A percentile compares a stretch with the other conserved stretches of the same genome.
Conservation (phyloP, 345 rosid species). For the Cardamine chenopodiifolia region DNA sequence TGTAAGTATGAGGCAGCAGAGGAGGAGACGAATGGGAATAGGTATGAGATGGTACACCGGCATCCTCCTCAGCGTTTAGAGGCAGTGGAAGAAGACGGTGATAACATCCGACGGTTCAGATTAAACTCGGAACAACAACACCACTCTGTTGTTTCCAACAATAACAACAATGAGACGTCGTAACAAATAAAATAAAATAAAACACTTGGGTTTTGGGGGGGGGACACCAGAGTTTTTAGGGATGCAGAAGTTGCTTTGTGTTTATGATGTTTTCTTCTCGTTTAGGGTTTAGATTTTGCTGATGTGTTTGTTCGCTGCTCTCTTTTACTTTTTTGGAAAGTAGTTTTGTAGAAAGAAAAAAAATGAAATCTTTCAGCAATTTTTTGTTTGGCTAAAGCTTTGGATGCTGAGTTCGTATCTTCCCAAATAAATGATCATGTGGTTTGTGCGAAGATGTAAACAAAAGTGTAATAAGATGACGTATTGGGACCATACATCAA, state of each 20-base stretch:
- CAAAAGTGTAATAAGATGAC: not conserved
- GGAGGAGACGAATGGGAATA: not conserved
- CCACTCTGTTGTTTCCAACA: not conserved
- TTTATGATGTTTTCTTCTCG: not conserved
- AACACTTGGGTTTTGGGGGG: not conserved
- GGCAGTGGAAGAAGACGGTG: not conserved
- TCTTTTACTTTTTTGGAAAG: not conserved
- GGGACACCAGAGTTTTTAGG: not conserved
- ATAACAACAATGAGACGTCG: not conserved
- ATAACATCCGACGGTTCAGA: not conserved
- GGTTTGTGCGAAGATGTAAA: not conserved
- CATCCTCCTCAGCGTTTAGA: not conserved
- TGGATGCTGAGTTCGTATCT: not conserved
- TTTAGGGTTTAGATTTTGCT: not conserved
- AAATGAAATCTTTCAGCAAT: not conserved
- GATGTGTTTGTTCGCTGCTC: not conserved
- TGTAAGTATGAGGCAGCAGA: not conserved
- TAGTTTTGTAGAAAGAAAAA: not conserved
- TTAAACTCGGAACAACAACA: not conserved
- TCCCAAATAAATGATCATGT: not conserved
- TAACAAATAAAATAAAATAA: not conserved
- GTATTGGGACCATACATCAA: not conserved
- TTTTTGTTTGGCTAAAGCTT: not conserved
- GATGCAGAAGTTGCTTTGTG: not conserved
- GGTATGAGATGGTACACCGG: not conserved